Evolutionary conservation across 371 early-diverging fungal genomes (phyloP).

Genomic region (Apophysomyces variabilis): DNA sequence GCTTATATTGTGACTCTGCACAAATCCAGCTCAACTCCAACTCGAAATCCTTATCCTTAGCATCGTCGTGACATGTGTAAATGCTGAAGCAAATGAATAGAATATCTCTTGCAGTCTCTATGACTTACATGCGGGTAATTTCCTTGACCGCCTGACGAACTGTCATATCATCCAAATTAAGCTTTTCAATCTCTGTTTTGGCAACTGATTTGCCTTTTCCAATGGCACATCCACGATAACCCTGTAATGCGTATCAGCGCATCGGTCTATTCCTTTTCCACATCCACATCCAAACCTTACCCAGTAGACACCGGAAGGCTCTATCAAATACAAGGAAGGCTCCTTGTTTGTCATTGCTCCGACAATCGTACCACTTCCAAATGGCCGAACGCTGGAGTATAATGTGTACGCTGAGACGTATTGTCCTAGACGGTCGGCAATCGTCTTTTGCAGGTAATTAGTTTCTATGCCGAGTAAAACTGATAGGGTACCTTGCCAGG

Average conservation of each 20-base stretch:
- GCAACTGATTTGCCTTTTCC: slow-evolving; percentile 98
- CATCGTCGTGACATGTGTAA: slow-evolving; percentile 93
- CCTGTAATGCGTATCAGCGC: slow-evolving; percentile 48
- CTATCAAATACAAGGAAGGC: slow-evolving; percentile 92
- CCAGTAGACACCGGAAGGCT: slow-evolving; percentile 97
- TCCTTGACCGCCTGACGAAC: slow-evolving; percentile 91
- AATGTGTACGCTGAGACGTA: slow-evolving; percentile 96
- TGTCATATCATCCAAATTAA: slow-evolving; percentile 85
- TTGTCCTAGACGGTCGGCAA: slow-evolving; percentile 92
- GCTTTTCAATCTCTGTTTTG: slow-evolving; percentile 97
- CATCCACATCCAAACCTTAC: slow-evolving; percentile 45
- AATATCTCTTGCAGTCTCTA: not conserved
- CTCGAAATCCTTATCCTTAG: slow-evolving; percentile 98
- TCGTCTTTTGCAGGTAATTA: slow-evolving; percentile 59
- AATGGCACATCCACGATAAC: slow-evolving; percentile 92
- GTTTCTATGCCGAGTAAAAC: not conserved
- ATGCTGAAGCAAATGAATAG: slow-evolving; percentile 59
- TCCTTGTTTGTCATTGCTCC: slow-evolving; percentile 74
- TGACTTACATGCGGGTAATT: slow-evolving; percentile 89
- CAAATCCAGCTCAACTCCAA: slow-evolving; percentile 97
- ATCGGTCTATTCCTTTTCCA: not conserved
- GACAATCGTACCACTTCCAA: slow-evolving; percentile 87
- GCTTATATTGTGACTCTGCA: slow-evolving; percentile 78
- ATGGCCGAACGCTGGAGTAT: slow-evolving; percentile 98
- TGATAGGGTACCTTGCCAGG: slow-evolving; percentile 73